Percentiles rank a stretch among this genome's conserved stretches.
Evolutionary conservation across 2,329 filamentous ascomycete genomes (phyloP).

Genomic region (Raffaelea deltoideospora): DNA sequence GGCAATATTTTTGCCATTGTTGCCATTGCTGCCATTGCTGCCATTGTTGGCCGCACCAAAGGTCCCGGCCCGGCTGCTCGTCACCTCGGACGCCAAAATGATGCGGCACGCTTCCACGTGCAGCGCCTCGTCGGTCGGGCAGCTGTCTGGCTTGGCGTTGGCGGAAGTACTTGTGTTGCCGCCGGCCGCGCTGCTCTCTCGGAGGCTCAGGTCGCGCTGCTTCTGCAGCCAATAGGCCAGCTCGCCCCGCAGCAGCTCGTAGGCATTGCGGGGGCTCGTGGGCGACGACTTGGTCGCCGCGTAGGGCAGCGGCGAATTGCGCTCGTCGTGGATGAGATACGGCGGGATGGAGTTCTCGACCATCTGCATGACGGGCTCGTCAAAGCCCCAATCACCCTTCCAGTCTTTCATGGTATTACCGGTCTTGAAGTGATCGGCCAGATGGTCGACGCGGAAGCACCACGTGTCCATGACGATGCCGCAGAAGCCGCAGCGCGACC

Average conservation of each 20-base stretch:
- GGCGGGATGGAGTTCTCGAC: constrained; percentile 53
- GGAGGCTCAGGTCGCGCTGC: constrained; percentile 24
- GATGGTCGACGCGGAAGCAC: constrained; percentile 43
- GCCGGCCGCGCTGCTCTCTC: too few species aligned
- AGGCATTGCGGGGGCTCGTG: constrained; percentile 38
- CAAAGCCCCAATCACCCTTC: constrained; percentile 58
- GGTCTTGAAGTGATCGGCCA: constrained; percentile 53
- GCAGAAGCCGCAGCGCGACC: constrained; percentile 52
- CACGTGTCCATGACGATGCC: constrained; percentile 46
- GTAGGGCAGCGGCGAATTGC: constrained; percentile 39
- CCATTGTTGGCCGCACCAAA: too few species aligned
- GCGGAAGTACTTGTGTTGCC: too few species aligned
- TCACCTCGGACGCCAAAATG: constrained; percentile 37
- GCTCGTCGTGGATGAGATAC: constrained; percentile 50
- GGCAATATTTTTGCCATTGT: too few species aligned
- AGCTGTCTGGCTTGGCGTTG: too few species aligned
- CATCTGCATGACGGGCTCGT: constrained; percentile 42
- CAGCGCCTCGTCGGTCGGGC: constrained; percentile 36
- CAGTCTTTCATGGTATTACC: constrained; percentile 53
- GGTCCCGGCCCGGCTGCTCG: too few species aligned
- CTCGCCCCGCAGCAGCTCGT: constrained; percentile 45
- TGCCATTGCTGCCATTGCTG: constrained; percentile 14
- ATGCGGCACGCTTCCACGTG: constrained; percentile 44
- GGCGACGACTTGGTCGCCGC: constrained; percentile 27
- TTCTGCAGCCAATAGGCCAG: constrained; percentile 35